Conservation (phyloP, 2,329 filamentous ascomycete species). For the Triangularia verruculosa region DNA sequence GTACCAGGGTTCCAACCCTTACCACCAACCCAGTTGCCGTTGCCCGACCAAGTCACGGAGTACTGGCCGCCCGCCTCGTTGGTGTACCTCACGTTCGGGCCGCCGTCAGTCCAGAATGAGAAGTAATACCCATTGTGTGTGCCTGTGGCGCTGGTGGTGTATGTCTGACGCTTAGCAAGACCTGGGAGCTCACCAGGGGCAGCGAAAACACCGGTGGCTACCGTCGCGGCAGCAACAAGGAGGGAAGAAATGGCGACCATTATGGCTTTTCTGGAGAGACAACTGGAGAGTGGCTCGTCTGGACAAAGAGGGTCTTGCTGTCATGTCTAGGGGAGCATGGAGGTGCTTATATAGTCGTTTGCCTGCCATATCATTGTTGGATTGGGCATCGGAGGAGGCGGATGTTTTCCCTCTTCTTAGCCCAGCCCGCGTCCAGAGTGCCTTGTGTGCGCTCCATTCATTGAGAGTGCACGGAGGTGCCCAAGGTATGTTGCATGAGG, state of each 20-base stretch:
- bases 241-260: slow-evolving; percentile 43
- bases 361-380: neutral
- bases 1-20: slow-evolving; percentile 48
- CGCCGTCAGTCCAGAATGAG: slow-evolving; percentile 58
- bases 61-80: slow-evolving; percentile 51
- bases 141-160: slow-evolving; percentile 47
- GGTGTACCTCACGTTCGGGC: slow-evolving; percentile 50
- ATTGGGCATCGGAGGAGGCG: neutral
- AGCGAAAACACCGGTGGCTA: slow-evolving; percentile 33
- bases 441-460: too few species aligned
- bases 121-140: slow-evolving; percentile 58
- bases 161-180: slow-evolving; percentile 32
- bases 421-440: neutral
- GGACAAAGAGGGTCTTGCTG: neutral
- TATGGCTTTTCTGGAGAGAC: slow-evolving; percentile 16
- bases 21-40: slow-evolving; percentile 48
- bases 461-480: neutral
- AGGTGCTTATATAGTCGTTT: neutral
- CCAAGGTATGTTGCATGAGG: neutral
- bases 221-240: slow-evolving; percentile 35
- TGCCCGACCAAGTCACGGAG: slow-evolving; percentile 47
- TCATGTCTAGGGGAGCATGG: slow-evolving; percentile 8
- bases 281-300: neutral
- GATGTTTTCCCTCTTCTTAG: slow-evolving; percentile 9
- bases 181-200: slow-evolving; percentile 39